Evolutionary conservation across 805 yeast genomes (phyloP).

Genomic region (Kodamaea fukazawae): DNA sequence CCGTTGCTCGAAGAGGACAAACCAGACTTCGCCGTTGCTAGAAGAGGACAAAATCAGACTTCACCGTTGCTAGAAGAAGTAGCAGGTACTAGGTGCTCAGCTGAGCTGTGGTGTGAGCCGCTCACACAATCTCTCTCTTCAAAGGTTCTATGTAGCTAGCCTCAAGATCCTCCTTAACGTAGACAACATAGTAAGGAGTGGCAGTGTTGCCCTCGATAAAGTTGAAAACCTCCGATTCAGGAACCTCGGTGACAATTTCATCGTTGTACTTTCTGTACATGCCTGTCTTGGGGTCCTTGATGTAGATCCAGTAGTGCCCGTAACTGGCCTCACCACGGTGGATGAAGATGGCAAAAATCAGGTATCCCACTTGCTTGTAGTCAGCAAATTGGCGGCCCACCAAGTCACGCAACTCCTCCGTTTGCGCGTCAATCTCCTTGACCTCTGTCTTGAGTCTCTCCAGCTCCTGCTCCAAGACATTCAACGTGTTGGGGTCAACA

Average conservation of each 20-base stretch:
- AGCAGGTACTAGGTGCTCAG: too few relatives aligned
- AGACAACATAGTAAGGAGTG: conserved; percentile 90
- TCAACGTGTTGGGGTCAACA: conserved; percentile 47
- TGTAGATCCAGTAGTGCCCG: conserved; percentile 97
- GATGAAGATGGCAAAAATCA: conserved; percentile 86
- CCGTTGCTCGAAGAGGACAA: too few relatives aligned
- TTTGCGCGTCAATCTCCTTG: conserved; percentile 36
- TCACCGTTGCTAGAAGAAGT: too few relatives aligned
- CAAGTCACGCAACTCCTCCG: conserved; percentile 44
- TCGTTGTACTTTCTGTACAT: conserved; percentile 90
- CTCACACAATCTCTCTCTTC: conserved; percentile 36
- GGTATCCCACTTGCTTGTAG: conserved; percentile 66
- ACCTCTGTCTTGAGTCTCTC: conserved; percentile 47
- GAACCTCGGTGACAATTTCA: conserved; percentile 85
- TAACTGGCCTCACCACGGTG: conserved; percentile 95
- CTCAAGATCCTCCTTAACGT: conserved; percentile 62
- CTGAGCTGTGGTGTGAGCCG: too few relatives aligned
- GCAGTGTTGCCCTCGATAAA: conserved; percentile 72
- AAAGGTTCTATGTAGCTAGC: conserved; percentile 61
- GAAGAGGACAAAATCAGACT: too few relatives aligned
- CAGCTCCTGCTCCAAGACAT: conserved; percentile 47
- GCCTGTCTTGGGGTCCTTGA: conserved; percentile 65
- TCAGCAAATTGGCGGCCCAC: conserved; percentile 61
- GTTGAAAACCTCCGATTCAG: conserved; percentile 62
- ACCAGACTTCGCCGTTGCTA: too few relatives aligned